These are phyloP conservation scores for Neopestalotiopsis rosae DNA, from an alignment of 2,329 filamentous ascomycete species.

Conservation along the genomic window DNA sequence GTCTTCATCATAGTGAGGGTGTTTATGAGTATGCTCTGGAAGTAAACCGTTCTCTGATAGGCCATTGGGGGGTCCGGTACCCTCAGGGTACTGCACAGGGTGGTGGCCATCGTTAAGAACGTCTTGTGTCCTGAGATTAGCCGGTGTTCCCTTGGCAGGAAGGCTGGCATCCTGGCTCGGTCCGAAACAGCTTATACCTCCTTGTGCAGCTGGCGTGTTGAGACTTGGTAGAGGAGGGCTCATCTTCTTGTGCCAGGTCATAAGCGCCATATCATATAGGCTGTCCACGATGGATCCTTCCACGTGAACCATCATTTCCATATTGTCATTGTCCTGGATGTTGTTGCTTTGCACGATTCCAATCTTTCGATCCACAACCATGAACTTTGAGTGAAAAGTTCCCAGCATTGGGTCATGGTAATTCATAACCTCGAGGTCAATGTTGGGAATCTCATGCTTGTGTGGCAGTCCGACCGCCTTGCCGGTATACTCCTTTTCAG, in stretches of 20 bases:
- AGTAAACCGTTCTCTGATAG: constrained; percentile 31
- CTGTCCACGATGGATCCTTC: constrained; percentile 80
- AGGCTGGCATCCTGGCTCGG: constrained; percentile 33
- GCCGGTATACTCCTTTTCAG: constrained; percentile 62
- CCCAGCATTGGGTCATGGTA: constrained; percentile 73
- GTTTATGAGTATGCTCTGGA: constrained; percentile 60
- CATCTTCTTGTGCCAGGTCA: constrained; percentile 72
- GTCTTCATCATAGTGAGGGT: constrained; percentile 68
- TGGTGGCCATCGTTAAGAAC: neutral
- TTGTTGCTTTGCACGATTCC: constrained; percentile 80
- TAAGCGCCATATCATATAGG: constrained; percentile 74
- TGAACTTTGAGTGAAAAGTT: constrained; percentile 80
- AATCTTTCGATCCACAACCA: constrained; percentile 75
- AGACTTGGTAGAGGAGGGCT: constrained; percentile 64
- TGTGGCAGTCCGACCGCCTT: constrained; percentile 65
- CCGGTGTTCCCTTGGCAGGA: constrained; percentile 31
- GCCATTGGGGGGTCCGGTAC: neutral
- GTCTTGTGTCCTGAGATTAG: neutral
- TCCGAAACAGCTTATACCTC: constrained; percentile 32
- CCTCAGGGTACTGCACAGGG: neutral
- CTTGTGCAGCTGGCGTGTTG: constrained; percentile 51
- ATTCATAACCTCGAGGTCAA: constrained; percentile 76
- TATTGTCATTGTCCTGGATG: constrained; percentile 77
- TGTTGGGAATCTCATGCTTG: constrained; percentile 69
- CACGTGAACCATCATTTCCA: constrained; percentile 81